Evolutionary conservation across 768 basidiomycete species (phyloP), one percentile per base, ranked within the genome.

Genomic region (Holtermannia corniformis): DNA sequence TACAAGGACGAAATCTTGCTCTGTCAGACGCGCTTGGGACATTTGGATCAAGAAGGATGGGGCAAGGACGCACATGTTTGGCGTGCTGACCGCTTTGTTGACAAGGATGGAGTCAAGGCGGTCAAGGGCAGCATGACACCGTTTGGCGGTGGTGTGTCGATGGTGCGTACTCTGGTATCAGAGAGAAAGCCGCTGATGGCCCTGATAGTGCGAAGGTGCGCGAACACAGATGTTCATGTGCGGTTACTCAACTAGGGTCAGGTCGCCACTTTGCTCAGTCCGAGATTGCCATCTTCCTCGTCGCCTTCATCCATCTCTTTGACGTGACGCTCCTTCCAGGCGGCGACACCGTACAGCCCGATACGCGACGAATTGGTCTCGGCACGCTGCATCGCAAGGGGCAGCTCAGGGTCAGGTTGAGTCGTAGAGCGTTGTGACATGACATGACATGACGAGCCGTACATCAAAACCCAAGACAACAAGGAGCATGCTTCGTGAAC

Each of bases 101-200:
- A 16, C 10, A 32, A 49, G 21, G 40, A 51, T 12, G 51, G 27
- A 32, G 47, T 37, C 21, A 40, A 20, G 46, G 32, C 22, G 26
- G 47, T 37, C 37, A 53, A 49, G 40, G 59, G 58, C n/a, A 23
- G 42, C 16, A 60, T 63, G 61, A 42, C 28, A 20, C 58, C 58
- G 3, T 63, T 63, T 47, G 61, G 61, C 20, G 61, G 61, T 20
- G 61, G 61, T 7, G 50, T 54, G 10, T 63, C 61, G 3, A 63
- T 63, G 54, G 54, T 55, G 21, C 19, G 54, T 51, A 7, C 20
- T n/a, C 21, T 13, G 13, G n/a, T 24, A 47, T 26, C 47, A 37
- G 14, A 28, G 12, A 37, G 4, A 11, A 47, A 5, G 22, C 10
- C 28, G 22, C 24, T 4, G n/a, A 10, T 7, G 11, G 10, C 12